A percentile compares a stretch with the other conserved stretches of the same genome.
Conservation (phyloP, 441 rosid genomes). For the Corymbia calophylla region DNA sequence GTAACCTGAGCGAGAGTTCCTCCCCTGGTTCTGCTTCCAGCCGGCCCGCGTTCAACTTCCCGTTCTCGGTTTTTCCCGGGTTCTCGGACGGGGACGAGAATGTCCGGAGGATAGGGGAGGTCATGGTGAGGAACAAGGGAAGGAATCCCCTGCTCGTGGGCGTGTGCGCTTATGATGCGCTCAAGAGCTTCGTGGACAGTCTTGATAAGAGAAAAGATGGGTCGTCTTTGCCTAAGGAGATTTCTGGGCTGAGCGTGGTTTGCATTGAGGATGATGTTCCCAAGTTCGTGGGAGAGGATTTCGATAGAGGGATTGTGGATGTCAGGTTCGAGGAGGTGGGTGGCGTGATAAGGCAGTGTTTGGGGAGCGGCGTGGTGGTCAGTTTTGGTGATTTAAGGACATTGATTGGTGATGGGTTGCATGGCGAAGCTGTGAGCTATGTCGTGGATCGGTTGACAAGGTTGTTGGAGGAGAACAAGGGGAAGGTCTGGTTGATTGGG, state of each 20-base stretch:
- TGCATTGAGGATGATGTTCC: constrained; percentile 29
- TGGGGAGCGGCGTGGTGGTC: constrained; percentile 44
- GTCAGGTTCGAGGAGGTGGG: constrained; percentile 38
- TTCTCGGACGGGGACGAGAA: constrained; percentile 35
- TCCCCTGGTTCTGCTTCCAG: neutral
- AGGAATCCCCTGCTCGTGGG: constrained; percentile 80
- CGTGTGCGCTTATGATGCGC: constrained; percentile 39
- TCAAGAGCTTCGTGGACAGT: constrained; percentile 31
- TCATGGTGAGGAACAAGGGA: constrained; percentile 32
- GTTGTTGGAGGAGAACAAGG: constrained; percentile 28
- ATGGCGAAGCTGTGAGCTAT: constrained; percentile 16
- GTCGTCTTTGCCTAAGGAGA: constrained; percentile 20
- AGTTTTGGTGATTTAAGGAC: constrained; percentile 57
- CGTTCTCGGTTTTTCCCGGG: constrained; percentile 29
- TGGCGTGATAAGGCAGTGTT: constrained; percentile 19
- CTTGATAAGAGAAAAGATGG: constrained; percentile 25
- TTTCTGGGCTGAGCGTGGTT: constrained; percentile 30
- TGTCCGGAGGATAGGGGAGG: constrained; percentile 45
- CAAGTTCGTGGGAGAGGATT: neutral
- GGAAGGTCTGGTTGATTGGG: constrained; percentile 63
- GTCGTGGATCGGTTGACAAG: constrained; percentile 42
- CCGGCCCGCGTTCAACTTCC: constrained; percentile 20
- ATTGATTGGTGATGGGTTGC: constrained; percentile 19
- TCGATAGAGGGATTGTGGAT: constrained; percentile 13
- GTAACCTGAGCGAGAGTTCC: constrained; percentile 27